Conservation (phyloP, 768 basidiomycete genomes). For the Imleria badia region DNA sequence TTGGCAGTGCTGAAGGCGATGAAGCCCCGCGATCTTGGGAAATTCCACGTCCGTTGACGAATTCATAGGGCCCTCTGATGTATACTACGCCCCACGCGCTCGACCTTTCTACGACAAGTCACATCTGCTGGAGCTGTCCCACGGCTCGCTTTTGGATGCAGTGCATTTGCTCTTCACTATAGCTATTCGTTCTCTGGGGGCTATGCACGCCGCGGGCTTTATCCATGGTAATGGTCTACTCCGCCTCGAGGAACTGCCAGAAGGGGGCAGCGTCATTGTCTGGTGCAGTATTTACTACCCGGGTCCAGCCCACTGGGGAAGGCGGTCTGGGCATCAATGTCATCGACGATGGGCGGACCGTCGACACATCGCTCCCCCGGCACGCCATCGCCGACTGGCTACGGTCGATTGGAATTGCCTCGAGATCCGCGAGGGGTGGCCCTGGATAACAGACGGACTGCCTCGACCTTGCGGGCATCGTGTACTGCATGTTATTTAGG, state of each 20-base stretch:
- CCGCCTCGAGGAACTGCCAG: constrained; percentile 80
- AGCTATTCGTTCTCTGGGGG: constrained; percentile 84
- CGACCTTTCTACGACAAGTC: constrained; percentile 87
- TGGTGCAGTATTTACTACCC: too few species aligned
- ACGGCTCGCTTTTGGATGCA: constrained; percentile 89
- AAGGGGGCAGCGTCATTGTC: constrained; percentile 70
- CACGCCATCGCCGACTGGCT: constrained; percentile 73
- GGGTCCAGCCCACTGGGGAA: constrained; percentile 71
- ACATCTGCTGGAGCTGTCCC: constrained; percentile 83
- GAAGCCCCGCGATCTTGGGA: constrained; percentile 87
- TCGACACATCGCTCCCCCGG: constrained; percentile 80
- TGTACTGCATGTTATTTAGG: constrained; percentile 95
- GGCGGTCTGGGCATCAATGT: constrained; percentile 90
- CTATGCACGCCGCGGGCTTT: constrained; percentile 78
- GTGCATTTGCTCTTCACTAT: constrained; percentile 97
- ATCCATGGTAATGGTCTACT: constrained; percentile 98
- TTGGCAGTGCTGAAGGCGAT: constrained; percentile 90
- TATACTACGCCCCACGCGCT: constrained; percentile 71
- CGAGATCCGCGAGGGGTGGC: constrained; percentile 77
- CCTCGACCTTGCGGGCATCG: constrained; percentile 90
- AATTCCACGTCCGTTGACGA: constrained; percentile 80
- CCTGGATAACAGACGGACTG: constrained; percentile 97
- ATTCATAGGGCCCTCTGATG: constrained; percentile 62
- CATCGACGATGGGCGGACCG: constrained; percentile 96
- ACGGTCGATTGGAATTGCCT: constrained; percentile 89